These are phyloP conservation scores for Talaromyces trachyspermus DNA, from an alignment of 495 filamentous ascomycete genomes.

Conservation along the genomic window DNA sequence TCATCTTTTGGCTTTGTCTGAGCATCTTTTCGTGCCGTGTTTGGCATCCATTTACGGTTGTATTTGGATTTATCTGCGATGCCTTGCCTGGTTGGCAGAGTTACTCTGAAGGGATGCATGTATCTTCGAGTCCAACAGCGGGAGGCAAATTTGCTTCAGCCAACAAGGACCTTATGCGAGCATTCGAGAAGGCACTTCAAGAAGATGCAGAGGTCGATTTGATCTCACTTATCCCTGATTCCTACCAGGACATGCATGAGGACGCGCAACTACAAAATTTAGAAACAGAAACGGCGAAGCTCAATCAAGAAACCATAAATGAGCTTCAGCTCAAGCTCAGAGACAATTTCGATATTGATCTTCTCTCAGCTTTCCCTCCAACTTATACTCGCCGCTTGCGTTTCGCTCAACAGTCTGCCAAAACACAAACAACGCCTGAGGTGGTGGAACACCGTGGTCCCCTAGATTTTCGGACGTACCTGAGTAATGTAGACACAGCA, in stretches of 20 bases:
- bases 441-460: neutral
- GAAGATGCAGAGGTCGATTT: conserved; percentile 14
- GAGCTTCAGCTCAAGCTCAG: conserved; percentile 8
- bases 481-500: conserved; percentile 10
- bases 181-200: conserved; percentile 13
- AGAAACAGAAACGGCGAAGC: conserved; percentile 10
- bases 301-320: conserved; percentile 11
- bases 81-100: no score
- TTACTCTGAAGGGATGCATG: no score
- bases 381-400: conserved; percentile 12
- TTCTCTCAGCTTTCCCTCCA: conserved; percentile 12
- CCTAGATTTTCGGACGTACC: conserved; percentile 11
- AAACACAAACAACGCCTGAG: conserved; percentile 10
- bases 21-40: no score
- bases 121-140: no score
- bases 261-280: conserved; percentile 7
- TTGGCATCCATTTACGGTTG: no score
- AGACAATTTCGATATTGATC: conserved; percentile 14
- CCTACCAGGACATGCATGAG: conserved; percentile 12
- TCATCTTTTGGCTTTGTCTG: no score
- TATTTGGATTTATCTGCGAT: no score
- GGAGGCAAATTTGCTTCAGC: no score
- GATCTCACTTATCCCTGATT: conserved; percentile 12
- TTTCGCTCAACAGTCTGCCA: no score
- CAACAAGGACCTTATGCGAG: conserved; percentile 15